Evolutionary conservation across 441 rosid species (phyloP).

Genomic region (Pelargonium citronellum): DNA sequence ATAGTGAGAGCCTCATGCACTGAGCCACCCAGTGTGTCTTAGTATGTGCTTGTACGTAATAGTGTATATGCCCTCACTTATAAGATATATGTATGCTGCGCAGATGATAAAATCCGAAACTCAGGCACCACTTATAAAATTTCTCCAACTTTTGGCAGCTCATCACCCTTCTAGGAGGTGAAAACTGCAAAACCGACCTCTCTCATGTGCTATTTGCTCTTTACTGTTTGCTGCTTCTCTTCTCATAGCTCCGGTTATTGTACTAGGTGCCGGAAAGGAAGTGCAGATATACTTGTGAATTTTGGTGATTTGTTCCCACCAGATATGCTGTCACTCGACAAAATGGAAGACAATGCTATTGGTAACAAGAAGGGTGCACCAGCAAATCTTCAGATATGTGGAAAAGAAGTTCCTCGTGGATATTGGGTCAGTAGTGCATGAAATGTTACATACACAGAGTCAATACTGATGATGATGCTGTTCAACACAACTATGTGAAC

Average conservation of each 20-base stretch:
- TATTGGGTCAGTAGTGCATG: constrained; percentile 57
- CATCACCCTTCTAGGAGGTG: constrained; percentile 95
- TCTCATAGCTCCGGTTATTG: constrained; percentile 25
- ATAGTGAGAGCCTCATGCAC: neutral
- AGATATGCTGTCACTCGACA: constrained; percentile 38
- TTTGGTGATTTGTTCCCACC: constrained; percentile 67
- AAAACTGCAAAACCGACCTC: constrained; percentile 11
- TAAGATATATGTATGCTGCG: constrained; percentile 19
- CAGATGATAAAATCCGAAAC: constrained; percentile 75
- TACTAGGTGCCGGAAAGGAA: constrained; percentile 86
- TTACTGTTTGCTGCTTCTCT: constrained; percentile 25
- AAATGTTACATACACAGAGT: neutral
- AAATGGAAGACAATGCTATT: constrained; percentile 22
- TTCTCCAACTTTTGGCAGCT: constrained; percentile 72
- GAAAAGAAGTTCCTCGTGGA: constrained; percentile 94
- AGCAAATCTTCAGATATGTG: constrained; percentile 62
- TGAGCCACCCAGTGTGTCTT: neutral
- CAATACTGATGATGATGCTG: too few relatives aligned
- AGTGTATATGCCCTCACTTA: neutral
- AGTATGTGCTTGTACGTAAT: neutral
- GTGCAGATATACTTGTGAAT: constrained; percentile 77
- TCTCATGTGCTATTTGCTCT: constrained; percentile 16
- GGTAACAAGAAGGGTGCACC: constrained; percentile 34
- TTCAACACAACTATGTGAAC: too few relatives aligned
- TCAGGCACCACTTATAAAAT: constrained; percentile 65